Base-by-base conservation (phyloP, 2,329 filamentous ascomycete genomes). In the Ophiostoma ips region DNA sequence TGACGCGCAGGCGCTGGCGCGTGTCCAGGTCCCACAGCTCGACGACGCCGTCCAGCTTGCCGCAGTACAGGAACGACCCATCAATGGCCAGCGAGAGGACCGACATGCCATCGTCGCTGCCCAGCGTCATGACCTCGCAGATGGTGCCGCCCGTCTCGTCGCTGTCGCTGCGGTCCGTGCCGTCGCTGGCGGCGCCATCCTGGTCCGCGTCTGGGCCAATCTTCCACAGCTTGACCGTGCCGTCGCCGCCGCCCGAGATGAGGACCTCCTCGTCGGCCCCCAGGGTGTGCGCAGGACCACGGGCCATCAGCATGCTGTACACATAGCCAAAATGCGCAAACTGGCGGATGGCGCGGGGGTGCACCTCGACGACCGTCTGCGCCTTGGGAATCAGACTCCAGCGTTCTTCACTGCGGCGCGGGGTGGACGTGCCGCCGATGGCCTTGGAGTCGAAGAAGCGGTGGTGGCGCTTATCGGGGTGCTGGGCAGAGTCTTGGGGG, bases 1-100 rank as follows among this genome's bases (percentile, higher is more conserved):
- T 83, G 16, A 87, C 88, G 51, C 92, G 77, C 41, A 98, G 74
- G 46, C 92, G 81, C 65, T 98, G 92, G 49, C 84, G 81, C 0
- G 92, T 96, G 62, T 96, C 90, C 13, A 98, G 73, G 62, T 98
- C 94, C 90, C 94, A 98, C 11, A 98, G 78, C 62, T 96, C 90
- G 53, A 98, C 79, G 47, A 94, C 77, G 19, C 92, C 94, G 36
- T 86, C 81, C 1, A 88, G 76, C 58, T 94, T 84, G 44, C 92
- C 92, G 52, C 85, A 87, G 62, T 96, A 98, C 5, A 98, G 72
- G 56, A 98, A 94, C 0, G 88, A 89, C 0, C 87, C 88, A 55
- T 96, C 89, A 3, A 94, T 75, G 5, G 86, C 83, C 48, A 98
- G 73, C 0, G 87, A 92, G 52, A 95, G 70, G 12, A 83, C 75